Base-by-base conservation (phyloP, 2,329 filamentous ascomycete species). In the Epichloe sp. region DNA sequence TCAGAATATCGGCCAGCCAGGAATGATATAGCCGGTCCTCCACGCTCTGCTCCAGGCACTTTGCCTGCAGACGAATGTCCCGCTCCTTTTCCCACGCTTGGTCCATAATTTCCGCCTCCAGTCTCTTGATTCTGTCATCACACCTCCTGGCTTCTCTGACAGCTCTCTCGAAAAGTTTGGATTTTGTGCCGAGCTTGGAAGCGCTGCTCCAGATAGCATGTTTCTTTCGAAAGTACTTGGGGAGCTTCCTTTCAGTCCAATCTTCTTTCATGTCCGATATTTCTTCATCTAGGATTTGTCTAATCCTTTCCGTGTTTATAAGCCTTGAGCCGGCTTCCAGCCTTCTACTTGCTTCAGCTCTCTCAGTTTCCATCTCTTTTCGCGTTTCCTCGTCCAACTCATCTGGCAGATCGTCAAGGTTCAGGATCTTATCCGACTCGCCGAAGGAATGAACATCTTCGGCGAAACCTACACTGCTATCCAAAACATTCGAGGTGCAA, bases 21-120 rank as follows among this genome's bases (percentile, higher is more conserved):
- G 61, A 59, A 8, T 74, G 62, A 40, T 77, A 65, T 58, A 83
- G 70, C 47, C 77, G 76, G 50, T 85, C 76, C 37, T 78, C 75
- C 1, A 95, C 66, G 3, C 75, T 88, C 4, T 72, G 68, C 53
- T 91, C 81, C 50, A 95, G 68, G 37, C 68, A 75, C 11, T 68
- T 65, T 47, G 81, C 80, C 58, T 80, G 77, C 5, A 65, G 68
- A 26, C 71, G 67, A 14, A 93, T 61, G 14, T 81, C 72, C 1
- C 65, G 58, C 21, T 69, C 67, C 7, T 69, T 76, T 11, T 66
- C 63, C 77, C 82, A 88, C 34, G 71, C 62, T 15, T 75, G 67
- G 1, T 62, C 57, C 21, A 71, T 55, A 36, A 88, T 78, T 19
- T 79, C 73, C 1, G 70, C 58, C 10, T 72, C 72, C 15, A 81